phyloP scores from a whole-genome alignment of 352 stramenopile genomes.

The Phytophthora podocarpi region DNA sequence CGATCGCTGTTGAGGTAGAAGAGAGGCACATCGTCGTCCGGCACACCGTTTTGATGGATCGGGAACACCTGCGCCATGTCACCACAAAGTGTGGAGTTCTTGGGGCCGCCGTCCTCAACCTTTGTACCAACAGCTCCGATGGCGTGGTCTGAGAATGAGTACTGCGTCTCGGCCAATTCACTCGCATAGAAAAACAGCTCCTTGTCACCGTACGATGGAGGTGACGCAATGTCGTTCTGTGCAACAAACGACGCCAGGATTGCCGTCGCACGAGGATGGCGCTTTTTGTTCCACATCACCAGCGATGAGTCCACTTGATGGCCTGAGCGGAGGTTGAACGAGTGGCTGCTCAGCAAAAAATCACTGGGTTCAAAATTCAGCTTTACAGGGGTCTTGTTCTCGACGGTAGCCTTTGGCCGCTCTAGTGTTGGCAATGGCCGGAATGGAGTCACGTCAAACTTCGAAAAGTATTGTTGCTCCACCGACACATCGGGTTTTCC shows the following conservation, averaged over 20 bases:
- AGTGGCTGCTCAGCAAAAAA: slow-evolving; percentile 37
- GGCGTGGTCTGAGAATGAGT: slow-evolving; percentile 44
- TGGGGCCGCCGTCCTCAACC: slow-evolving; percentile 21
- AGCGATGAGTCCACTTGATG: slow-evolving; percentile 57
- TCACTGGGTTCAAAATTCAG: slow-evolving; percentile 38
- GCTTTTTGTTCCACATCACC: slow-evolving; percentile 51
- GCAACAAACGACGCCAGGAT: slow-evolving; percentile 49
- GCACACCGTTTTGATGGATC: slow-evolving; percentile 22
- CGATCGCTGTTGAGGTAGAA: slow-evolving; percentile 67
- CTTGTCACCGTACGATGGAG: slow-evolving; percentile 55
- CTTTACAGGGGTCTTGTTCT: slow-evolving; percentile 28
- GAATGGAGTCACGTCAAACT: slow-evolving; percentile 34
- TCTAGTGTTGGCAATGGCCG: slow-evolving; percentile 22
- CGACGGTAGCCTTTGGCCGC: slow-evolving; percentile 19
- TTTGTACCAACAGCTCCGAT: slow-evolving; percentile 52
- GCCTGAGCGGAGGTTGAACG: slow-evolving; percentile 41
- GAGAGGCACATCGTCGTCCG: slow-evolving; percentile 29
- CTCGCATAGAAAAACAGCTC: slow-evolving; percentile 50
- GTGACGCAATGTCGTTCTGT: slow-evolving; percentile 23
- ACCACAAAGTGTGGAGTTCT: slow-evolving; percentile 50
- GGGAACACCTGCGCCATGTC: slow-evolving; percentile 58
- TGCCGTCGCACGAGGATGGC: slow-evolving; percentile 44
- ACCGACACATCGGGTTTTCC: slow-evolving; percentile 21
- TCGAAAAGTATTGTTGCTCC: slow-evolving; percentile 35
- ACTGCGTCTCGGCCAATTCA: slow-evolving; percentile 50